Conservation (phyloP, 352 stramenopile species). For the Pythium sp. region DNA sequence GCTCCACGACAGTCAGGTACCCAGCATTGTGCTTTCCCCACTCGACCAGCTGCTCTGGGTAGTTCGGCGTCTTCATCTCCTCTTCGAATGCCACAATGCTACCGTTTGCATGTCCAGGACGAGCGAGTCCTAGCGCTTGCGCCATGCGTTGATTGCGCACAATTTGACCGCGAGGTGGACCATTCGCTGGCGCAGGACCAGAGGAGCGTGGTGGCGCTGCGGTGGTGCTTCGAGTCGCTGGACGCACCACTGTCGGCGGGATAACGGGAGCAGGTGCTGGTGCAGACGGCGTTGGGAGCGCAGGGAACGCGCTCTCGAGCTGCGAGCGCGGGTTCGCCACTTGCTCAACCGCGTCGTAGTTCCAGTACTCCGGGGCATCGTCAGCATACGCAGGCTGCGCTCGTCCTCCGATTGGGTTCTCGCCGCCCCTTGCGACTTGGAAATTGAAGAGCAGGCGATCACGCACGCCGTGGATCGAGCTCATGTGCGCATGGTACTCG, state of each 20-base stretch:
- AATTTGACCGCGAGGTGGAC: conserved; percentile 46
- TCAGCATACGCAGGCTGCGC: conserved; percentile 22
- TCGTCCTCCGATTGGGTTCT: conserved; percentile 49
- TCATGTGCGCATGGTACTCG: conserved; percentile 86
- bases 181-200: conserved; percentile 19
- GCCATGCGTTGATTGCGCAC: conserved; percentile 68
- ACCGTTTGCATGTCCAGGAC: conserved; percentile 33
- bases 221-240: conserved; percentile 12
- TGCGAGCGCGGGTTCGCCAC: conserved; percentile 25
- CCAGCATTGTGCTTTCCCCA: conserved; percentile 73
- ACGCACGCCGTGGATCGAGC: conserved; percentile 64
- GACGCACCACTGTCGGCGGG: conserved; percentile 42
- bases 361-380: conserved; percentile 60
- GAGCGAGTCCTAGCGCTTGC: conserved; percentile 52
- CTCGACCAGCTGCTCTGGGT: conserved; percentile 53
- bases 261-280: conserved; percentile 36
- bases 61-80: conserved; percentile 73
- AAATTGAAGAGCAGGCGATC: conserved; percentile 79
- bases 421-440: conserved; percentile 54
- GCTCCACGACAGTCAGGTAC: conserved; percentile 71
- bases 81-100: conserved; percentile 59
- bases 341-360: conserved; percentile 35
- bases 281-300: conserved; percentile 40
- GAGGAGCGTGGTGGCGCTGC: conserved; percentile 13
- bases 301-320: conserved; percentile 66